Conservation (phyloP, 441 rosid species). For the Erodium texanum region DNA sequence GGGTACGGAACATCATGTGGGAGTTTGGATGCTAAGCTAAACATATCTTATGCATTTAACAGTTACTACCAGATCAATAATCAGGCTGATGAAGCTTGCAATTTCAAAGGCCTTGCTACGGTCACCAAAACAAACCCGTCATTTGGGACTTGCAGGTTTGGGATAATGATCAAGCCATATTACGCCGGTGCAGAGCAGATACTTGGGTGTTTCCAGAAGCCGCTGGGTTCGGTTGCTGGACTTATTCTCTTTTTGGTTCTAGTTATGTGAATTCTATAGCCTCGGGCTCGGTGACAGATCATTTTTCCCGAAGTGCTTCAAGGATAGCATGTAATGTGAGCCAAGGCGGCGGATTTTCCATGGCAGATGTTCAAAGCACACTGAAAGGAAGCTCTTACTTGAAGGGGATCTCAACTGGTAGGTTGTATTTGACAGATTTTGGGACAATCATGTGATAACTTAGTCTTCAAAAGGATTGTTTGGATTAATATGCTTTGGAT, state of each 20-base stretch:
- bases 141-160: not conserved
- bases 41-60: conserved; percentile 3
- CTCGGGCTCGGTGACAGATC: not conserved
- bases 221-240: not conserved
- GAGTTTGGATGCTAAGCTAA: not conserved
- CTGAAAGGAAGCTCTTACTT: not conserved
- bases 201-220: no score
- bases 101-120: not conserved
- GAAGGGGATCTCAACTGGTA: not conserved
- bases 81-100: not conserved
- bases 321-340: not conserved
- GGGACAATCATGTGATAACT: no score
- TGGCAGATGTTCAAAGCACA: not conserved
- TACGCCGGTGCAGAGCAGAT: not conserved
- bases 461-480: no score
- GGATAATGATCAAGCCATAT: conserved; percentile 3
- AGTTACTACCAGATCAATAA: not conserved
- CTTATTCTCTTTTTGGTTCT: not conserved
- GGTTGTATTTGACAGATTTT: no score
- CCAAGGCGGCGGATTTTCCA: not conserved
- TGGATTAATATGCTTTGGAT: no score
- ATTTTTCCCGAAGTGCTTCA: not conserved
- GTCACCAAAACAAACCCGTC: not conserved
- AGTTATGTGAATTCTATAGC: not conserved
- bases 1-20: conserved; percentile 1